Conservation (phyloP, 2,329 filamentous ascomycete genomes). For the Thermothelomyces thermophilus region DNA sequence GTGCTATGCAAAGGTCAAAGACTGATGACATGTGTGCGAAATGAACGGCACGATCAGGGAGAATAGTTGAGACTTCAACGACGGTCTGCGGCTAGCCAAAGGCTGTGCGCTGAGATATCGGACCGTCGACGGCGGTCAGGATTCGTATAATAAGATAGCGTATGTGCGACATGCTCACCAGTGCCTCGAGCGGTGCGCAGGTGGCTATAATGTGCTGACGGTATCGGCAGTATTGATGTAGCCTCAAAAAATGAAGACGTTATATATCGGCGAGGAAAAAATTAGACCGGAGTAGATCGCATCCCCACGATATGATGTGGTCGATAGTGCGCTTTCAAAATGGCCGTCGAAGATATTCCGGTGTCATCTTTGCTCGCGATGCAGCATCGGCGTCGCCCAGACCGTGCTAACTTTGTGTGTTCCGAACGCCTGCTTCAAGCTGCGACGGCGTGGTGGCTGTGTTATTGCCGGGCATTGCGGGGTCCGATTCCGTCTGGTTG, state of each 20-base stretch:
- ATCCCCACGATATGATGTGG: background rate
- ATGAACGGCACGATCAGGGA: background rate
- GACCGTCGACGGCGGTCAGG: too few relatives aligned
- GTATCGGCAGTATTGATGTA: too few relatives aligned
- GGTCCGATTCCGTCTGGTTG: background rate
- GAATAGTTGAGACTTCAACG: background rate
- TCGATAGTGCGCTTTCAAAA: slow-evolving; percentile 1
- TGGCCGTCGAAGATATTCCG: background rate
- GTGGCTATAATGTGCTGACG: too few relatives aligned
- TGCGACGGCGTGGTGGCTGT: slow-evolving; percentile 29
- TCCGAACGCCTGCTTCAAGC: slow-evolving; percentile 32
- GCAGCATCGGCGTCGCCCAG: background rate
- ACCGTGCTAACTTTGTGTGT: slow-evolving; percentile 1
- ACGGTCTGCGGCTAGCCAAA: too few relatives aligned
- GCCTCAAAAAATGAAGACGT: too few relatives aligned
- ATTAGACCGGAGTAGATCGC: slow-evolving; percentile 3
- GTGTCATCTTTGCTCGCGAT: background rate
- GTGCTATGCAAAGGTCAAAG: slow-evolving; percentile 8
- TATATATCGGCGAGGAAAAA: background rate
- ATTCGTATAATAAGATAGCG: too few relatives aligned
- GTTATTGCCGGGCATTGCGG: slow-evolving; percentile 21
- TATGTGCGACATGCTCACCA: too few relatives aligned
- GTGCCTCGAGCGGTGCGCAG: too few relatives aligned
- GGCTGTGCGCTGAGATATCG: too few relatives aligned
- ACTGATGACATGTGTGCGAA: background rate